Conservation (phyloP, 164 flowering plant genomes). For the Chimonanthus salicifolius region DNA sequence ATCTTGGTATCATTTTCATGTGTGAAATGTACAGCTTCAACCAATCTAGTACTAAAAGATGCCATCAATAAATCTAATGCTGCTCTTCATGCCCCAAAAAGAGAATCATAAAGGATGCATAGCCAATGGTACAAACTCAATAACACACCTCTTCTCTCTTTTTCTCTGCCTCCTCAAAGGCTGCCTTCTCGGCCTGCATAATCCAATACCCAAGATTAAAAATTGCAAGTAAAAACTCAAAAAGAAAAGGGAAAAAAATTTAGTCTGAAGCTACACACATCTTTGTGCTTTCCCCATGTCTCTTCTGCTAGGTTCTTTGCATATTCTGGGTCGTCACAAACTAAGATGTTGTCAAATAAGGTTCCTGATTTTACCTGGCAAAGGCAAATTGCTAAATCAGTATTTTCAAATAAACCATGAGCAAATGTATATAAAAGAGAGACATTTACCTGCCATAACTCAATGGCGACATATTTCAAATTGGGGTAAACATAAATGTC, state of each 20-base stretch:
- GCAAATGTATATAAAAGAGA: neutral
- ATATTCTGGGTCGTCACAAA: constrained; percentile 76
- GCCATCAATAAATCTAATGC: neutral
- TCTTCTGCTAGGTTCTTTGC: constrained; percentile 85
- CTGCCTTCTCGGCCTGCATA: constrained; percentile 85
- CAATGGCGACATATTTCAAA: constrained; percentile 72
- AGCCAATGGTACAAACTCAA: neutral
- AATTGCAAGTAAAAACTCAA: neutral
- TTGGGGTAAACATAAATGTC: constrained; percentile 62
- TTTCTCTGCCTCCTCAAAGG: constrained; percentile 91
- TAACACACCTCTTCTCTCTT: constrained; percentile 57
- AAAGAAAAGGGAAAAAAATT: neutral
- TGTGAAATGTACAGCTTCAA: no score
- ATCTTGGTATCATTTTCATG: no score
- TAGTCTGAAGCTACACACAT: constrained; percentile 32
- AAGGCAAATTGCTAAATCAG: neutral
- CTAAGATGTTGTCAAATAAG: constrained; percentile 80
- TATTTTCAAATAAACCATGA: neutral
- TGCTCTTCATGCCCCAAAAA: neutral
- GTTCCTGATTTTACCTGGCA: constrained; percentile 90
- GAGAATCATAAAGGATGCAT: neutral
- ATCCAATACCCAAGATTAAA: constrained; percentile 4
- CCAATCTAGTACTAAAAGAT: no score
- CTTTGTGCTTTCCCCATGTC: constrained; percentile 86
- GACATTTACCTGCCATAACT: constrained; percentile 76